Evolutionary conservation across 169 alveolate species (phyloP).

Genomic region (Plasmodium berghei): DNA sequence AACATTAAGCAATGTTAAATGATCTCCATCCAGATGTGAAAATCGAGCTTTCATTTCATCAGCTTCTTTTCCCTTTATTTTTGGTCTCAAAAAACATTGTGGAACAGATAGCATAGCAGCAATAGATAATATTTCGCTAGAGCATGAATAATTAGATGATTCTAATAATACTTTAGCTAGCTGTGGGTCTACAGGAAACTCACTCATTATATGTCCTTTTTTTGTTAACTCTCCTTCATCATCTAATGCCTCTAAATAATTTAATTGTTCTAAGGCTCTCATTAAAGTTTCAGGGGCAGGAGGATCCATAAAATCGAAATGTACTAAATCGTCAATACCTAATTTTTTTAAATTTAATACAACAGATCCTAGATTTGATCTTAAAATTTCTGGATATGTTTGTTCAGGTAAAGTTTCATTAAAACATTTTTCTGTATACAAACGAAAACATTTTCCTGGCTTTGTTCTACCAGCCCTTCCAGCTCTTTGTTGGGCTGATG

Average conservation of each 20-base stretch:
- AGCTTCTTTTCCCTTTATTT: conserved; percentile 91
- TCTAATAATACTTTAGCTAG: conserved; percentile 93
- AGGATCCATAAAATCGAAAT: conserved; percentile 99
- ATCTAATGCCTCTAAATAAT: conserved; percentile 97
- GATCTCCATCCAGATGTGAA: conserved; percentile 98
- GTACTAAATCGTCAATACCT: conserved; percentile 98
- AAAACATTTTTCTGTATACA: conserved; percentile 96
- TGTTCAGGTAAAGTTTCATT: conserved; percentile 94
- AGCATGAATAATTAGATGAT: conserved; percentile 89
- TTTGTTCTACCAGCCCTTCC: conserved; percentile 99
- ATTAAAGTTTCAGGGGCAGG: conserved; percentile 99
- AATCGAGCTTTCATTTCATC: conserved; percentile 95
- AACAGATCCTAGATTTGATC: conserved; percentile 96
- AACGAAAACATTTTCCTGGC: conserved; percentile 99
- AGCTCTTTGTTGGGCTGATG: conserved; percentile 98
- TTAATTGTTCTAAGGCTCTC: conserved; percentile 97
- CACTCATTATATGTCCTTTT: conserved; percentile 96
- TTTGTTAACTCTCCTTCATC: conserved; percentile 98
- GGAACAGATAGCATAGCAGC: conserved; percentile 96
- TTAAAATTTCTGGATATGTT: conserved; percentile 98
- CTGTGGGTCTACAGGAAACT: conserved; percentile 99
- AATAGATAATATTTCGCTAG: conserved; percentile 92
- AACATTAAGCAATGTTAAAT: conserved; percentile 94
- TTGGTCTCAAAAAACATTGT: conserved; percentile 94
- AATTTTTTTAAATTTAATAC: conserved; percentile 96